Evolutionary conservation across 768 basidiomycete species (phyloP).

Genomic region (Lyophyllum semitale): DNA sequence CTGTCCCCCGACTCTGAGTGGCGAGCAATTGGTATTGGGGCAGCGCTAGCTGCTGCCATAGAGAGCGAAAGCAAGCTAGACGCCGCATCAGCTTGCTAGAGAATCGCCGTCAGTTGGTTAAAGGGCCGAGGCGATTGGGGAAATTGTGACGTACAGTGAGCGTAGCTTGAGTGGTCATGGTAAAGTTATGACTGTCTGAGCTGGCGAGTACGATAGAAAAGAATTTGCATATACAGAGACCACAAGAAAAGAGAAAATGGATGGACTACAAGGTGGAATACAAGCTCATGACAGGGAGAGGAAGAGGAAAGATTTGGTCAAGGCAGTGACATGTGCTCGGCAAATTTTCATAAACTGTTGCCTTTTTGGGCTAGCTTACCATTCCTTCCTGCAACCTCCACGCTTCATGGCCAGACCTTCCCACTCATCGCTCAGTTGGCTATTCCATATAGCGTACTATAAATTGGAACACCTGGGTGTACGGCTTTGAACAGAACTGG

Average conservation of each 20-base stretch:
- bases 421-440: not conserved
- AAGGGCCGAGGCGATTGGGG: conserved; percentile 3
- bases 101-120: conserved; percentile 13
- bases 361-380: conserved; percentile 21
- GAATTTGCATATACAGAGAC: conserved; percentile 21
- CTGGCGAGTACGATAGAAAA: conserved; percentile 12
- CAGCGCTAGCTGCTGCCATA: conserved; percentile 54
- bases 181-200: conserved; percentile 9
- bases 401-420: conserved; percentile 1
- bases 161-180: conserved; percentile 15
- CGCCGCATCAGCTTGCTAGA: conserved; percentile 44
- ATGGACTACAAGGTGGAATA: conserved; percentile 19
- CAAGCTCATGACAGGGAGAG: conserved; percentile 25
- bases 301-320: conserved; percentile 18
- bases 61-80: conserved; percentile 71
- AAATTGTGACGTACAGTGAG: conserved; percentile 23
- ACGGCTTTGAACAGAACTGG: not conserved
- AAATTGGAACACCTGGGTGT: not conserved
- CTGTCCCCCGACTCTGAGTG: conserved; percentile 9
- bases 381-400: not conserved
- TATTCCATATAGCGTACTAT: not conserved
- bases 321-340: conserved; percentile 22
- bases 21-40: conserved; percentile 39
- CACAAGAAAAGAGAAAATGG: conserved; percentile 9
- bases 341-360: conserved; percentile 22